Conservation (phyloP, 2,329 filamentous ascomycete genomes). For the Talaromyces marneffei region DNA sequence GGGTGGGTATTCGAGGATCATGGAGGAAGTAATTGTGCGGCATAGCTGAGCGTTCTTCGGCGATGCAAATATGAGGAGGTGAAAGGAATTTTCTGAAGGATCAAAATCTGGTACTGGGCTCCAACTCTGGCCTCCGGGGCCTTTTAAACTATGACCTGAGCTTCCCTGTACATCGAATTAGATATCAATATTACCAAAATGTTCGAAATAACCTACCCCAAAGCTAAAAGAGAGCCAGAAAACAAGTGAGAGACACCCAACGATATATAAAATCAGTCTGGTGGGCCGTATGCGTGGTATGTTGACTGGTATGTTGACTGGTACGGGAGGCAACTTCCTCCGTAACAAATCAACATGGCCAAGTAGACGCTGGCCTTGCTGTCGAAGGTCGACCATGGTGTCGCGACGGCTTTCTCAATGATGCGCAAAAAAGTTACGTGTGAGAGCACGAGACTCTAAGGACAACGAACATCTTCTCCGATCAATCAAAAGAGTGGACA, state of each 20-base stretch:
- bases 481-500: neutral
- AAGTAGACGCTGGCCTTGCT: conserved; percentile 3
- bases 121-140: conserved; percentile 20
- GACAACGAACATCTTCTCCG: conserved; percentile 2
- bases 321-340: neutral
- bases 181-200: neutral
- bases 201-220: neutral
- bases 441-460: neutral
- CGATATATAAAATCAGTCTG: conserved; percentile 3
- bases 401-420: neutral
- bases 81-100: conserved; percentile 42
- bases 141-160: neutral
- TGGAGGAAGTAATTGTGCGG: conserved; percentile 52
- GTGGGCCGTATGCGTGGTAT: conserved; percentile 8
- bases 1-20: conserved; percentile 55
- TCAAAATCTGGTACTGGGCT: conserved; percentile 27
- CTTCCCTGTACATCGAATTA: neutral
- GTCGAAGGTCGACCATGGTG: neutral
- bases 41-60: conserved; percentile 49
- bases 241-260: conserved; percentile 1
- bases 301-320: neutral
- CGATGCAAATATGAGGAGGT: conserved; percentile 50
- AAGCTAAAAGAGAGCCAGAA: neutral
- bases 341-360: neutral
- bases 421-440: neutral